Conservation (phyloP, 2,329 filamentous ascomycete genomes). For the Orbilia blumenaviensis region DNA sequence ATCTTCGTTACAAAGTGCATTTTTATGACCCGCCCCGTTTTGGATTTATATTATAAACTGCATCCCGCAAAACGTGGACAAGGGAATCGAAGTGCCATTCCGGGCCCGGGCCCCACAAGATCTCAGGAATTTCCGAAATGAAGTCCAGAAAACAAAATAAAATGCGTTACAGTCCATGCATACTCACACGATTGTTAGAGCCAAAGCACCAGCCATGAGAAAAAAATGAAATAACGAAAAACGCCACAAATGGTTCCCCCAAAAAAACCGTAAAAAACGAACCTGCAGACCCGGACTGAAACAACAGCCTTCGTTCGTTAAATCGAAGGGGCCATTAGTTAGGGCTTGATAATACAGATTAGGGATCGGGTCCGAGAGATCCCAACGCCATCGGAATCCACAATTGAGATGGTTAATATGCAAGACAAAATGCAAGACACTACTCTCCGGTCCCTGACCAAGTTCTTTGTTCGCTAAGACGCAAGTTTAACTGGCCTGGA, state of each 20-base stretch:
- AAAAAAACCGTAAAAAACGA: background rate
- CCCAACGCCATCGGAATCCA: background rate
- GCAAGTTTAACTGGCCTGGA: slow-evolving; percentile 9
- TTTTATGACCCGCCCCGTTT: background rate
- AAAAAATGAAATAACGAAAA: background rate
- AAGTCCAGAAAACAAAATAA: background rate
- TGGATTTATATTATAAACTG: slow-evolving; percentile 5
- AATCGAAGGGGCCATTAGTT: too few relatives aligned
- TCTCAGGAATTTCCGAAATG: too few relatives aligned
- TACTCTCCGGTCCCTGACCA: slow-evolving; percentile 39
- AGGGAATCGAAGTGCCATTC: too few relatives aligned
- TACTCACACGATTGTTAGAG: background rate
- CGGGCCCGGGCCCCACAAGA: slow-evolving; percentile 7
- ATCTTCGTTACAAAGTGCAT: background rate
- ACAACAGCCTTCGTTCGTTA: too few relatives aligned
- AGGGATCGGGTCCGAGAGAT: background rate
- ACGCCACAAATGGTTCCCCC: too few relatives aligned
- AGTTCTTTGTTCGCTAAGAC: slow-evolving; percentile 23
- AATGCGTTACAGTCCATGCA: background rate
- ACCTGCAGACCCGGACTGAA: background rate
- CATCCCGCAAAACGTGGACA: slow-evolving; percentile 3
- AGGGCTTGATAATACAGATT: background rate
- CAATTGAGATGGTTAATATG: slow-evolving; percentile 2
- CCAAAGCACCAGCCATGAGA: background rate
- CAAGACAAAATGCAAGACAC: slow-evolving; percentile 45